Conservation (phyloP, 345 rosid species). For the Anacardium occidentale region DNA sequence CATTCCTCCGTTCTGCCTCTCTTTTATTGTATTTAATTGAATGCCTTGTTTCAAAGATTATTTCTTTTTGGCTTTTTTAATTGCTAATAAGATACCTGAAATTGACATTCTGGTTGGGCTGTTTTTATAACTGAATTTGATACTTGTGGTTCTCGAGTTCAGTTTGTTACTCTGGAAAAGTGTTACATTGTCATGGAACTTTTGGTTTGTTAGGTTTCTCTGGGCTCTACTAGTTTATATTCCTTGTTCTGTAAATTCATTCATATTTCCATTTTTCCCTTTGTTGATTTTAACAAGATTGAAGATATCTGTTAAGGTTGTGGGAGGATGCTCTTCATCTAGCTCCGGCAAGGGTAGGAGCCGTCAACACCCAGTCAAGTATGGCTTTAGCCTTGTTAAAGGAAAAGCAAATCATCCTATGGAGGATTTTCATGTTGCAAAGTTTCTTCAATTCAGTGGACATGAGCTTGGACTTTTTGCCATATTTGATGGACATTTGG, state of each 20-base stretch:
- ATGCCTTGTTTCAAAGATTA: no score
- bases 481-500: conserved; percentile 71
- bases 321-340: conserved; percentile 45
- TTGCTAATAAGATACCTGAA: no score
- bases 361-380: conserved; percentile 45
- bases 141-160: background rate
- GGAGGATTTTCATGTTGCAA: conserved; percentile 78
- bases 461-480: conserved; percentile 71
- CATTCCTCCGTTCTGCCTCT: background rate
- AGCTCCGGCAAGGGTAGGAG: conserved; percentile 65
- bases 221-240: background rate
- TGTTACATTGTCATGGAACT: background rate
- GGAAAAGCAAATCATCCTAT: conserved; percentile 81
- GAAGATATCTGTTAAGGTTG: conserved; percentile 29
- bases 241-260: background rate
- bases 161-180: background rate
- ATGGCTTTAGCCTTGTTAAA: conserved; percentile 60
- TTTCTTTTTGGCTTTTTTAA: no score
- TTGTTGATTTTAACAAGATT: no score
- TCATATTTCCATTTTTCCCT: background rate
- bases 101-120: no score
- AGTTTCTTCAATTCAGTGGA: conserved; percentile 41
- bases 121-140: no score
- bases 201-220: background rate
- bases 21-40: no score